These are phyloP conservation scores for Aspergillus sp. DNA, from an alignment of 2,329 filamentous ascomycete genomes.

Conservation along the genomic window DNA sequence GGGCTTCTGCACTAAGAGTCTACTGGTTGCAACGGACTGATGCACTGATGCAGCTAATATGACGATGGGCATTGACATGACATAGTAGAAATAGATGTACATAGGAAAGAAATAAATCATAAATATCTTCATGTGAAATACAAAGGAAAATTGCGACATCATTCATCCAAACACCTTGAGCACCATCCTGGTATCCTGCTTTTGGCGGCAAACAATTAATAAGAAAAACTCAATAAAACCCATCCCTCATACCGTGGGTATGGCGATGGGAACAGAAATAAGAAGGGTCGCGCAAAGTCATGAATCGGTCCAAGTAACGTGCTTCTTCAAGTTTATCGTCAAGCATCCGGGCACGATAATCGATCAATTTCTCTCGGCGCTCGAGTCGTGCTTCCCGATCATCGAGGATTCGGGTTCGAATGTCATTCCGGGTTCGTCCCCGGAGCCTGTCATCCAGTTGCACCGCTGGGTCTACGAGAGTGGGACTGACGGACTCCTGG, in stretches of 20 bases:
- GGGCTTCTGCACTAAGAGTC: too few relatives aligned
- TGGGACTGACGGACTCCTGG: slow-evolving; percentile 8
- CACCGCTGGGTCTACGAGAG: slow-evolving; percentile 7
- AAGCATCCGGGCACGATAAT: slow-evolving; percentile 14
- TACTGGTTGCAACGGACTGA: too few relatives aligned
- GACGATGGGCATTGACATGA: too few relatives aligned
- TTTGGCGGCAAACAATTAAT: background rate
- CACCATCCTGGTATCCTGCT: too few relatives aligned
- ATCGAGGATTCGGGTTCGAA: slow-evolving; percentile 23
- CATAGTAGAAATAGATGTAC: too few relatives aligned
- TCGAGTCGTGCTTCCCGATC: slow-evolving; percentile 21
- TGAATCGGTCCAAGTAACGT: slow-evolving; percentile 6
- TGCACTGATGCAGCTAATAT: too few relatives aligned
- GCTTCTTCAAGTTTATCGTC: slow-evolving; percentile 13
- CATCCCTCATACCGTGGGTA: background rate
- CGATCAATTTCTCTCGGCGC: slow-evolving; percentile 18
- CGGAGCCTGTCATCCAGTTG: slow-evolving; percentile 3
- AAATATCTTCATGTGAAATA: too few relatives aligned
- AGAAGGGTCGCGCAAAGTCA: slow-evolving; percentile 13
- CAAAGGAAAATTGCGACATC: too few relatives aligned
- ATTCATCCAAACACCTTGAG: too few relatives aligned
- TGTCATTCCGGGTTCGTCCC: slow-evolving; percentile 15
- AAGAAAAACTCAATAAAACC: slow-evolving; percentile 2
- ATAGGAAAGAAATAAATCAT: too few relatives aligned
- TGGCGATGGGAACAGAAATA: slow-evolving; percentile 6